Conservation (phyloP, 2,329 filamentous ascomycete species). For the Cercospora brassicicola region DNA sequence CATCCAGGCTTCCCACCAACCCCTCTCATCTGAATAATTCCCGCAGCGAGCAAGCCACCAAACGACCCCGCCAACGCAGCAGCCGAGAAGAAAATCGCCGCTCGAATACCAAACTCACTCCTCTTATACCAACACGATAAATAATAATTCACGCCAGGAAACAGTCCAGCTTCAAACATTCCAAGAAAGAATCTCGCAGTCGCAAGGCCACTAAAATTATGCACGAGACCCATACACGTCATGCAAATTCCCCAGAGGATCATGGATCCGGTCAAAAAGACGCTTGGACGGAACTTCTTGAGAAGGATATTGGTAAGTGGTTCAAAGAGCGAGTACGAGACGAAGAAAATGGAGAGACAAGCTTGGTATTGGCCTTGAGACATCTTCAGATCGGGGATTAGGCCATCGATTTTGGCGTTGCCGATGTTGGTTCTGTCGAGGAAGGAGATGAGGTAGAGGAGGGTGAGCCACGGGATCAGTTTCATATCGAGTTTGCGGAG, state of each 20-base stretch:
- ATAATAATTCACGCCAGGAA: slow-evolving; percentile 69
- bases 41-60: slow-evolving; percentile 70
- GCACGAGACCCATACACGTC: slow-evolving; percentile 41
- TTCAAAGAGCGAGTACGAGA: slow-evolving; percentile 80
- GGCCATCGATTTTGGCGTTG: slow-evolving; percentile 62
- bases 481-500: slow-evolving; percentile 62
- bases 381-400: slow-evolving; percentile 61
- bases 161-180: slow-evolving; percentile 69
- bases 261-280: slow-evolving; percentile 78
- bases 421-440: slow-evolving; percentile 73
- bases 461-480: slow-evolving; percentile 66
- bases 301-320: slow-evolving; percentile 75
- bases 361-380: slow-evolving; percentile 65
- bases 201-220: slow-evolving; percentile 23
- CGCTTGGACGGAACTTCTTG: slow-evolving; percentile 69
- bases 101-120: slow-evolving; percentile 74
- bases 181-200: slow-evolving; percentile 60
- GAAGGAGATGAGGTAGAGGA: slow-evolving; percentile 74
- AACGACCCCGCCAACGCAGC: slow-evolving; percentile 78
- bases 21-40: slow-evolving; percentile 68
- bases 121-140: slow-evolving; percentile 81
- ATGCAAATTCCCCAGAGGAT: slow-evolving; percentile 69
- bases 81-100: slow-evolving; percentile 80
- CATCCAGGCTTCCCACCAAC: slow-evolving; percentile 47
- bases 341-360: slow-evolving; percentile 79